Base-by-base conservation (phyloP, 2,329 filamentous ascomycete genomes). In the Fusarium dlaminii region DNA sequence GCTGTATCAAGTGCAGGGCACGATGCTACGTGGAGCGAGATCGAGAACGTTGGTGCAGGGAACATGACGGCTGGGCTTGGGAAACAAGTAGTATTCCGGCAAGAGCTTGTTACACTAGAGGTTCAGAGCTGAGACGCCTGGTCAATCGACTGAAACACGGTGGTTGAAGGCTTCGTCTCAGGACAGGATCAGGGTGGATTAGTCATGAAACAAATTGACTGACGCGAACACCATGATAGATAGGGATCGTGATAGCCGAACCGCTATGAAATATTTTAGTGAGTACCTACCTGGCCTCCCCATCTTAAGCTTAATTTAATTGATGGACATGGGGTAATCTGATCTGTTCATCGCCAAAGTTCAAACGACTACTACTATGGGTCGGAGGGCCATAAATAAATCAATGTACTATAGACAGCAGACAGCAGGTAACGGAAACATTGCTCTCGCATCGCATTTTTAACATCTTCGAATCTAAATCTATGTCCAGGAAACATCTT, bases 391-490 rank as follows among this genome's bases (percentile, higher is more conserved):
- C 34, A n/a, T 29, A 22, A 54, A 22, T 29, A 17, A 54, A n/a
- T 10, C 27, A 22, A 17, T 27, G 45, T 30, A 6, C 13, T 14
- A 48, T 48, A 29, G 10, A 43, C 40, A 42, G 14, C 40, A 18
- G 48, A 24, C 22, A 34, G 11, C 20, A 39, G 34, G 15, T 43
- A 69, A 65, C 29, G 63, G 63, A 60, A 74, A 76, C 48, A 75
- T 68, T 78, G 70, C 63, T 75, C 64, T 73, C 46, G 71, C 64
- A 66, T 73, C 46, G 68, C 64, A 67, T 70, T 78, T 76, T 63
- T 39, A 58, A 70, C 68, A 62, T 57, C 72, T 70, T 69, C 71
- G 73, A 72, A 77, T 78, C 76, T 78, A 78, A 73, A 67, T 78
- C 75, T 78, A 78, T 77, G 54, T 77, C 76, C 67, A 63, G 68